These are phyloP conservation scores for Jimgerdemannia lactiflua DNA, from an alignment of 192 early-diverging fungal genomes.

Conservation along the genomic window DNA sequence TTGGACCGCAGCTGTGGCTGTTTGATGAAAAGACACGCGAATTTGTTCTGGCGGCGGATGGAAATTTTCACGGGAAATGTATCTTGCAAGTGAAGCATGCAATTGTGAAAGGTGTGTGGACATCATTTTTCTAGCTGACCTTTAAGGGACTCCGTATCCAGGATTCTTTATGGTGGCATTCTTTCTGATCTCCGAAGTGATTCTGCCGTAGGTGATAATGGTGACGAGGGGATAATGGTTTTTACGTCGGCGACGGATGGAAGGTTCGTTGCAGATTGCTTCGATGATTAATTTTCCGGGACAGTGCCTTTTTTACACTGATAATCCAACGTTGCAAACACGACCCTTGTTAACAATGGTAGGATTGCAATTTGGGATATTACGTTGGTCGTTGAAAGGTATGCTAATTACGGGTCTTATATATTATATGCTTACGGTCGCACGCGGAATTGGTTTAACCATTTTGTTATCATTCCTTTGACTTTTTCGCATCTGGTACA, in stretches of 20 bases:
- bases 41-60: conserved; percentile 47
- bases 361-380: conserved; percentile 52
- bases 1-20: conserved; percentile 44
- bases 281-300: conserved; percentile 6
- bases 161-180: no score
- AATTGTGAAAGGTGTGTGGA: conserved; percentile 21
- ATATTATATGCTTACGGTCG: conserved; percentile 7
- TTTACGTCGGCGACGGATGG: conserved; percentile 57
- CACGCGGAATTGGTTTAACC: conserved; percentile 4
- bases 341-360: neutral
- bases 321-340: conserved; percentile 1
- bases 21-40: conserved; percentile 48
- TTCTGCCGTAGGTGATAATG: neutral
- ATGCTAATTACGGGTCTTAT: conserved; percentile 7
- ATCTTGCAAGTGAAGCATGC: conserved; percentile 54
- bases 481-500: neutral
- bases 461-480: no score
- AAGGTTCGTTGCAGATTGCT: conserved; percentile 9
- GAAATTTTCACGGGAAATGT: conserved; percentile 58
- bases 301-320: no score
- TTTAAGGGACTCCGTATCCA: neutral
- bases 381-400: conserved; percentile 20
- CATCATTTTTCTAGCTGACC: neutral
- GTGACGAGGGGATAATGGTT: conserved; percentile 35
- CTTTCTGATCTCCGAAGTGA: no score